These are phyloP conservation scores for Eustoma russellianum DNA, from an alignment of 257 asterid species.

Conservation along the genomic window DNA sequence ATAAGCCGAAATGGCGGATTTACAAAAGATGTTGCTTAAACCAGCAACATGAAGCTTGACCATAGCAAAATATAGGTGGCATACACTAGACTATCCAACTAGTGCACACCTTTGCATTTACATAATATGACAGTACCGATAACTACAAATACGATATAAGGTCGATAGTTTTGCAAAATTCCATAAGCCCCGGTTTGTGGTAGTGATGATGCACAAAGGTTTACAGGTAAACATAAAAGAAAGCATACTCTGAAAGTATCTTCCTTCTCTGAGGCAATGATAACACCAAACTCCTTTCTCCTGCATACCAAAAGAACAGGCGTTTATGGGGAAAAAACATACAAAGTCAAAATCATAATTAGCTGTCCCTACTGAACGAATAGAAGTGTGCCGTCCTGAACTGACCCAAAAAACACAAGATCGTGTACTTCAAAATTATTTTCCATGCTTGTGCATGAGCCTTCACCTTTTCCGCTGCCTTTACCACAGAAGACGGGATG, in stretches of 20 bases:
- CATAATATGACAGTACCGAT: no score
- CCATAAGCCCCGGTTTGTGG: no score
- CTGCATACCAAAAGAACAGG: slow-evolving; percentile 32
- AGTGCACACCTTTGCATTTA: no score
- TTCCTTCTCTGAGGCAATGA: slow-evolving; percentile 73
- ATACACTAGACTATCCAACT: no score
- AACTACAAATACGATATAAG: no score
- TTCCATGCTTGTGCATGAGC: slow-evolving; percentile 39
- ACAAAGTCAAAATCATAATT: not conserved
- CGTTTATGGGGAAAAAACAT: slow-evolving; percentile 9
- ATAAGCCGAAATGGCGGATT: no score
- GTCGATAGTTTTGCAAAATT: no score
- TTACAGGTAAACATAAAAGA: not conserved
- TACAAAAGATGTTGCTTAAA: no score
- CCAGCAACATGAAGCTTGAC: no score
- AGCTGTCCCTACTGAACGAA: not conserved
- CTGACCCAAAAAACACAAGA: slow-evolving; percentile 86
- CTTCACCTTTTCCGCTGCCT: slow-evolving; percentile 49
- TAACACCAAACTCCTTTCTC: slow-evolving; percentile 86
- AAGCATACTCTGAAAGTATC: slow-evolving; percentile 59
- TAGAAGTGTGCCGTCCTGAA: slow-evolving; percentile 4
- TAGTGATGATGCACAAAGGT: no score
- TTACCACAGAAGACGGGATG: slow-evolving; percentile 28
- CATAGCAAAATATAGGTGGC: no score
- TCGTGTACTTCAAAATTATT: slow-evolving; percentile 65